phyloP scores from a whole-genome alignment of 1,284 basidiomycete genomes.

The Psilocybe mexicana region DNA sequence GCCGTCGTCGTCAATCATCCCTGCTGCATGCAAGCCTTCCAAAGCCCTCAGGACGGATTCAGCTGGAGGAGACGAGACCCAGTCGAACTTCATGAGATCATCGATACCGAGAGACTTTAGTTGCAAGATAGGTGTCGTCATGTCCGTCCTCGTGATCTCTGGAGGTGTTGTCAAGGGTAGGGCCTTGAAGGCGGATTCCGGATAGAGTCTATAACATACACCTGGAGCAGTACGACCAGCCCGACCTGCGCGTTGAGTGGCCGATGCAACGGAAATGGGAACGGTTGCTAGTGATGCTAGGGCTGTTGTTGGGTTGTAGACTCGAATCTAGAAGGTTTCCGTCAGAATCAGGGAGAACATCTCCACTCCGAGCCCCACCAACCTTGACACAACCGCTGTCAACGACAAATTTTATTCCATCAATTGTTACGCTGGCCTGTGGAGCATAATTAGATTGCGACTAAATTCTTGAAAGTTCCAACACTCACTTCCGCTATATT shows the following conservation, averaged over 20 bases:
- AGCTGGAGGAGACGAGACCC: slow-evolving; percentile 87
- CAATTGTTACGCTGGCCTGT: slow-evolving; percentile 91
- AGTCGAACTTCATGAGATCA: slow-evolving; percentile 95
- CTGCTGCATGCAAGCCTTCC: slow-evolving; percentile 69
- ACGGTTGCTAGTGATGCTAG: slow-evolving; percentile 83
- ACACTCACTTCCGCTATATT: slow-evolving; percentile 58
- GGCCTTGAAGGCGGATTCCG: slow-evolving; percentile 57
- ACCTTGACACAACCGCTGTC: slow-evolving; percentile 97
- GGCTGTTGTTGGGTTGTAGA: slow-evolving; percentile 79
- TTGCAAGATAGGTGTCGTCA: slow-evolving; percentile 87
- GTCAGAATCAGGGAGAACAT: background rate
- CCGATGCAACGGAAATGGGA: slow-evolving; percentile 81
- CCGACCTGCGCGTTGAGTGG: slow-evolving; percentile 86
- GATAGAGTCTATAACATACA: slow-evolving; percentile 92
- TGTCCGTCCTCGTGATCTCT: slow-evolving; percentile 87
- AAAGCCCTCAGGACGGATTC: slow-evolving; percentile 84
- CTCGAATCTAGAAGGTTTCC: slow-evolving; percentile 61
- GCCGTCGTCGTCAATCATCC: slow-evolving; percentile 73
- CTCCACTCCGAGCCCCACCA: slow-evolving; percentile 18
- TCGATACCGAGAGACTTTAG: slow-evolving; percentile 94
- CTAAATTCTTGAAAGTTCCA: too few species aligned
- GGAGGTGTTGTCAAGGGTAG: slow-evolving; percentile 76
- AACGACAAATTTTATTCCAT: slow-evolving; percentile 93
- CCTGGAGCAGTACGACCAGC: slow-evolving; percentile 90
- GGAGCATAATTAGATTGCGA: background rate